Conservation (phyloP, 495 filamentous ascomycete genomes). For the Penicillium silybi region DNA sequence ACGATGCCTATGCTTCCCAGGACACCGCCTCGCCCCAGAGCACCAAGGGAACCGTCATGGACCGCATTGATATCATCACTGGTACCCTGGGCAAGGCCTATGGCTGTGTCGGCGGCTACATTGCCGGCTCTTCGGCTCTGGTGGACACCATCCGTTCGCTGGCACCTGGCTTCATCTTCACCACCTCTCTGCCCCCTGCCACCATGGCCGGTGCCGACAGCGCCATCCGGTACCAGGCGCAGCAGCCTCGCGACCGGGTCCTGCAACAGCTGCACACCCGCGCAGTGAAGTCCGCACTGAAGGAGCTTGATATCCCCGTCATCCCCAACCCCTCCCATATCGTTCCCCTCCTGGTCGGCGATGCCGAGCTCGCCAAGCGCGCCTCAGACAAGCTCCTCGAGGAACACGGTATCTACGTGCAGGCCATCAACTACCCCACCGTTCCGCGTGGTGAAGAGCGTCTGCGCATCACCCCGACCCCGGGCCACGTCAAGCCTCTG, state of each 20-base stretch:
- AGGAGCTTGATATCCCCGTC: conserved; percentile 82
- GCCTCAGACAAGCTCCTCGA: conserved; percentile 85
- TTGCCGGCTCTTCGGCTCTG: conserved; percentile 82
- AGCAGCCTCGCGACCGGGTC: conserved; percentile 72
- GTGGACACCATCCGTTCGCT: conserved; percentile 95
- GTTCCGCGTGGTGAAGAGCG: conserved; percentile 95
- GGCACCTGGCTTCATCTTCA: conserved; percentile 98
- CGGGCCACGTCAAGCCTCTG: conserved; percentile 78
- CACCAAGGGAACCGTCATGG: conserved; percentile 79
- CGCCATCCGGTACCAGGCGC: conserved; percentile 89
- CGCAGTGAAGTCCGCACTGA: conserved; percentile 77
- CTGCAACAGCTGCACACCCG: conserved; percentile 95
- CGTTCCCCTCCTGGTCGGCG: conserved; percentile 87
- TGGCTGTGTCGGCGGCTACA: conserved; percentile 96
- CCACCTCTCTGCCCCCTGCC: conserved; percentile 89
- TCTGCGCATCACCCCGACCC: conserved; percentile 91
- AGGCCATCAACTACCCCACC: conserved; percentile 98
- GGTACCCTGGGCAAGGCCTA: conserved; percentile 97
- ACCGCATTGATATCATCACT: conserved; percentile 95
- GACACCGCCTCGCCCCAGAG: conserved; percentile 58
- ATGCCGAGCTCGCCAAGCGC: conserved; percentile 86
- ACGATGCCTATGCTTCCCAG: conserved; percentile 55
- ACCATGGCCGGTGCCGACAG: conserved; percentile 93
- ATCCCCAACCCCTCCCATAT: conserved; percentile 98
- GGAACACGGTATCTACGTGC: conserved; percentile 90